Evolutionary conservation across 1,139 yeast genomes (phyloP), one percentile per base, ranked within the genome.

Genomic region (Geotrichum klebahnii): DNA sequence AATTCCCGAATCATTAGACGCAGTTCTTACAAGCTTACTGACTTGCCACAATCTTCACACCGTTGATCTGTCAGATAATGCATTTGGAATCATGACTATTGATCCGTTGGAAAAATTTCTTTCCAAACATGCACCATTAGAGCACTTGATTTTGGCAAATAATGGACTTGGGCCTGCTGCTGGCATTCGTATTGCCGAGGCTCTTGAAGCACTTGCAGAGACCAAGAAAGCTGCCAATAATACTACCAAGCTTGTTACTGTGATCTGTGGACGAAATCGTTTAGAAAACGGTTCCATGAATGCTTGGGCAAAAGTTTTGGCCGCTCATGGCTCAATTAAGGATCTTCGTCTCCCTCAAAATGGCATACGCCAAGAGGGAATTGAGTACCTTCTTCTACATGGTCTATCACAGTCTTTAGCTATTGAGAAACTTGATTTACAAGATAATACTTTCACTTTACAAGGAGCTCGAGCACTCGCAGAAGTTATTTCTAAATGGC

Each of bases 131-230:
- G 76, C 79, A 17, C 81, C 95, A 22, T 71, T 92, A 53, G 84
- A 86, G 67, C 96, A 92, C 65, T 77, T 94, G 67, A 82, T 87
- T 57, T 74, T 94, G 57, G 84, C 96, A 46, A 92, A 92, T 70
- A 92, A 94, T 66, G 99, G 99, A 51, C 84, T 92, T 81, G 99
- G 99, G 20, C 99, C 99, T 24, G 85, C 84, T 67, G 96, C 97
- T 0, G 98, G 99, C 60, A 84, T 94, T 50, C 79, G 96, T 67
- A 85, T 92, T 58, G 99, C 97, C 54, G 81, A 80, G 57, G 87
- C 96, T 4, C 77, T 92, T 53, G 87, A 75, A 69, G 76, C 77
- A 61, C 76, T 92, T 59, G 81, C 95, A n/a, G 68, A 69, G 46
- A 80, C 80, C 54, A 86, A 87, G 68, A 68, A 74, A 56, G 70